Evolutionary conservation across 169 alveolate genomes (phyloP), one percentile per base, ranked within the genome.

Genomic region (Perkinsus chesapeaki): DNA sequence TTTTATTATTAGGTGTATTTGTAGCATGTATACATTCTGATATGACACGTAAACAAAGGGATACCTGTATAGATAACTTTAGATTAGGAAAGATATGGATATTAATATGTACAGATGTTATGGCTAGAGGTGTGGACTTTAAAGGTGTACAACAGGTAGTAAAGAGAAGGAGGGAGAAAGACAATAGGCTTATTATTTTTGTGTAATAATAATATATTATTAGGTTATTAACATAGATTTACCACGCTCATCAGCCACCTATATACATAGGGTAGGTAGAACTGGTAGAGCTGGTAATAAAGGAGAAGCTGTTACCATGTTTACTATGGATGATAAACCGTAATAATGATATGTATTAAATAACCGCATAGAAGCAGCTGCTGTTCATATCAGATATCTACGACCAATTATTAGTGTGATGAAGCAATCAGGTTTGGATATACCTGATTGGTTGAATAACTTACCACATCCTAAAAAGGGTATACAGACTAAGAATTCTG

Each of bases 81-180:
- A 91, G 96, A 93, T 92, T 91, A 39, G 96, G 97, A 5, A 93
- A 94, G 73, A 95, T 96, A 31, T 98, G 98, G 97, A 95, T 97
- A 73, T 92, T 97, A 39, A 96, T 98, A 48, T 97, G 98, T 92
- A 97, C 98, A 27, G 98, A 97, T 94, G 93, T 98, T 91, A 94
- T 98, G 96, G 96, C 98, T 23, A 96, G 99, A 95, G 99, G 99
- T 12, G 97, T 98, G 73, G 99, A 98, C 92, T 97, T 98, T 94
- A 95, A 96, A 90, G 97, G 96, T 92, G 98, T 98, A 37, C 95
- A 96, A 34, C 60, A 43, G 16, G 60, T 43, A n/a, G n/a, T n/a
- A n/a, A n/a, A n/a, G n/a, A n/a, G n/a, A n/a, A n/a, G n/a, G n/a
- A n/a, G n/a, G n/a, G n/a, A n/a, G n/a, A n/a, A n/a, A n/a, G n/a